Percentiles rank a stretch among this genome's conserved stretches.
Conservation (phyloP, 2,329 filamentous ascomycete genomes). For the Aspergillus piperis region DNA sequence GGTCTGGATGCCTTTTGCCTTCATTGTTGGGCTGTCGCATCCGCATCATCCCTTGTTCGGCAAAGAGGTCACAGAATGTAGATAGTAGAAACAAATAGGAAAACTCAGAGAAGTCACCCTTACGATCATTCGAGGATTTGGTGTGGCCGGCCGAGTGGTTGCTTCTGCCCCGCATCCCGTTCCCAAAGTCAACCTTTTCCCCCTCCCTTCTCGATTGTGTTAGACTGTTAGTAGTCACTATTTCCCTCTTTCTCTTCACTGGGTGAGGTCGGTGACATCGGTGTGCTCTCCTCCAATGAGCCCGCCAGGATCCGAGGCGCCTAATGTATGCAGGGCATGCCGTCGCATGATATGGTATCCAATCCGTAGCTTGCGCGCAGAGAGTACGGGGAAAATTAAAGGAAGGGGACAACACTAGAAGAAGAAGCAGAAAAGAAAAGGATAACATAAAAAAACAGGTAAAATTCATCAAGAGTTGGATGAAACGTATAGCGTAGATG, state of each 20-base stretch:
- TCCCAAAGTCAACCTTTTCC: slow-evolving; percentile 7
- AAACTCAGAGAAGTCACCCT: background rate
- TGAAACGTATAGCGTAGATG: background rate
- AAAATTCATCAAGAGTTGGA: background rate
- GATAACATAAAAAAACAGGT: background rate
- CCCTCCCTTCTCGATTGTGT: too few relatives aligned
- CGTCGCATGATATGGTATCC: slow-evolving; percentile 19
- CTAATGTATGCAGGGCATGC: slow-evolving; percentile 19
- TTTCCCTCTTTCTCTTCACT: background rate
- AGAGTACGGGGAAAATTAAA: background rate
- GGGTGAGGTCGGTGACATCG: slow-evolving; percentile 7
- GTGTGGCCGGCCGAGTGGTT: slow-evolving; percentile 1
- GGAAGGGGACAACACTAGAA: too few relatives aligned
- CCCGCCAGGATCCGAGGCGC: slow-evolving; percentile 4
- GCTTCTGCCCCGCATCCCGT: slow-evolving; percentile 19
- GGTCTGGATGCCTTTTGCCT: slow-evolving; percentile 1
- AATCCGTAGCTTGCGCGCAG: slow-evolving; percentile 12
- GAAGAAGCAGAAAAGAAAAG: too few relatives aligned
- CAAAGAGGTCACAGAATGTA: background rate
- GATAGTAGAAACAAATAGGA: background rate
- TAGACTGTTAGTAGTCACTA: too few relatives aligned
- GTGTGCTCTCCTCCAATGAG: slow-evolving; percentile 3
- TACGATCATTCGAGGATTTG: background rate
- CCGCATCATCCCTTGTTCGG: background rate
- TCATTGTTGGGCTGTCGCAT: slow-evolving; percentile 1